phyloP scores from a whole-genome alignment of 2,329 filamentous ascomycete genomes.

The Pleomassaria siparia region DNA sequence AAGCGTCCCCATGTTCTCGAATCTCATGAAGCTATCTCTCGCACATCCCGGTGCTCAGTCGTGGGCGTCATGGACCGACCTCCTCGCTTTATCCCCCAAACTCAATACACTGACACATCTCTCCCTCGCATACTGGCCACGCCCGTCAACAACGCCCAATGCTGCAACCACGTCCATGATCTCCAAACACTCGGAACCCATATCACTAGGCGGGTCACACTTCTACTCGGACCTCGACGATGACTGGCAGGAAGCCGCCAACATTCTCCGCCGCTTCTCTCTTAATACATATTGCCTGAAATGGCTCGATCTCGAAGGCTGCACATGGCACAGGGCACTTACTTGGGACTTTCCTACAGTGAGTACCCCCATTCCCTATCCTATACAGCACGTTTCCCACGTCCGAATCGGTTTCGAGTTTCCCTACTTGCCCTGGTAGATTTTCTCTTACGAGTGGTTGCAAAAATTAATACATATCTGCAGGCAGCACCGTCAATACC shows the following conservation, averaged over 20 bases:
- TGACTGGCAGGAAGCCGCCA: slow-evolving; percentile 58
- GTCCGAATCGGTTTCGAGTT: neutral
- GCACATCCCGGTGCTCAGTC: slow-evolving; percentile 54
- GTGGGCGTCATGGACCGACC: slow-evolving; percentile 56
- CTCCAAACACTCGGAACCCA: slow-evolving; percentile 42
- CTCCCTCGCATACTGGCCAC: slow-evolving; percentile 64
- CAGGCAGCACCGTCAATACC: no score
- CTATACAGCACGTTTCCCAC: neutral
- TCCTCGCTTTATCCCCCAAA: slow-evolving; percentile 56
- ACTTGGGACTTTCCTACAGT: slow-evolving; percentile 45
- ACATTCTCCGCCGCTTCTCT: slow-evolving; percentile 58
- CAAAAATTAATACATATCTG: no score
- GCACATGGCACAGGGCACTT: slow-evolving; percentile 58
- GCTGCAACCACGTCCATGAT: slow-evolving; percentile 50
- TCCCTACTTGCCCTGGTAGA: no score
- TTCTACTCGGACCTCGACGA: slow-evolving; percentile 56
- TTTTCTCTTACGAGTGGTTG: no score
- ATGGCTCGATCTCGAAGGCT: slow-evolving; percentile 65
- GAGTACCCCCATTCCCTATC: no score
- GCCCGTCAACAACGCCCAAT: slow-evolving; percentile 59
- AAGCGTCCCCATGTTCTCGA: slow-evolving; percentile 46
- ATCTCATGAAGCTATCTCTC: slow-evolving; percentile 61
- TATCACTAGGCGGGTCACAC: slow-evolving; percentile 54
- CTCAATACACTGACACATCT: slow-evolving; percentile 62
- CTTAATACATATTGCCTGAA: slow-evolving; percentile 59